Conservation (phyloP, 208 protist genomes). For the Trypanosoma scelopori region DNA sequence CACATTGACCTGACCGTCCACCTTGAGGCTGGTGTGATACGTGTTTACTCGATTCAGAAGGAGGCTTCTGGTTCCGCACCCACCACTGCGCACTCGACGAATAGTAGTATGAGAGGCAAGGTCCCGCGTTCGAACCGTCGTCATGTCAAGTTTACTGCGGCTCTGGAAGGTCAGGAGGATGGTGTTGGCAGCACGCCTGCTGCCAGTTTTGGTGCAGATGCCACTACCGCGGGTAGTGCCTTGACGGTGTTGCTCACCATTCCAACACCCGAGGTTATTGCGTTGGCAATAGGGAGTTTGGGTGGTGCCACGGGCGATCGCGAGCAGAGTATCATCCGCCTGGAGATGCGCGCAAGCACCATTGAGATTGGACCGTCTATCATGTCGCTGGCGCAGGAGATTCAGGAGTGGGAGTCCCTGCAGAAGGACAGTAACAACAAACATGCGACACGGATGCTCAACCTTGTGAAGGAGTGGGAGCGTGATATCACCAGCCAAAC, state of each 20-base stretch:
- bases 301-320: slow-evolving; percentile 21
- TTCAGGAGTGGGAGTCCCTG: slow-evolving; percentile 47
- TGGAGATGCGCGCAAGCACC: slow-evolving; percentile 63
- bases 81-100: background rate
- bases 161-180: background rate
- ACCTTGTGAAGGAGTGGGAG: slow-evolving; percentile 39
- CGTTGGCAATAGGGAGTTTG: slow-evolving; percentile 29
- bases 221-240: slow-evolving; percentile 7
- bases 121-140: slow-evolving; percentile 9
- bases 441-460: slow-evolving; percentile 4
- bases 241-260: slow-evolving; percentile 54
- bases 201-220: background rate
- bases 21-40: slow-evolving; percentile 43
- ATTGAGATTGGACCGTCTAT: slow-evolving; percentile 77
- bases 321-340: slow-evolving; percentile 43
- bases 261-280: slow-evolving; percentile 51
- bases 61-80: background rate
- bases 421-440: slow-evolving; percentile 31
- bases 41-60: slow-evolving; percentile 36
- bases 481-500: slow-evolving; percentile 24
- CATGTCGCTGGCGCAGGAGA: slow-evolving; percentile 62
- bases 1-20: slow-evolving; percentile 55
- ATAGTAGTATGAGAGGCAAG: slow-evolving; percentile 1
- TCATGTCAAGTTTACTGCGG: slow-evolving; percentile 14
- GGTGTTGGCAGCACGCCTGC: too few relatives aligned